These are phyloP conservation scores for Dendrocalamus latiflorus DNA, from an alignment of 202 grass and related monocot genomes.

Conservation along the genomic window DNA sequence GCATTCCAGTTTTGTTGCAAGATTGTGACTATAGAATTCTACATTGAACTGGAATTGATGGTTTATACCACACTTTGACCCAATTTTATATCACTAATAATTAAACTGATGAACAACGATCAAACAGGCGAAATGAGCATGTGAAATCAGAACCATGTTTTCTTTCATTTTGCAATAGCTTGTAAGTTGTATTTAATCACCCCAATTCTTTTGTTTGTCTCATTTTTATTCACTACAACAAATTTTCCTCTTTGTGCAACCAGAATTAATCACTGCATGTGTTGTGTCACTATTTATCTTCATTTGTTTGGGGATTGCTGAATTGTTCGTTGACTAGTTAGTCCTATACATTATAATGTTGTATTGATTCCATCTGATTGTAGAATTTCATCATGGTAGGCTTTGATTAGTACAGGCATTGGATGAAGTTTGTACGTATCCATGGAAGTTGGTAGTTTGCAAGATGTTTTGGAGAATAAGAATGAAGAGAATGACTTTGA, in stretches of 20 bases:
- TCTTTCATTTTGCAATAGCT: neutral
- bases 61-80: neutral
- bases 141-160: neutral
- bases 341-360: conserved; percentile 15
- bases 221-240: neutral
- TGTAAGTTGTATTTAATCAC: neutral
- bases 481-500: conserved; percentile 42
- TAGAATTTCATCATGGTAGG: conserved; percentile 28
- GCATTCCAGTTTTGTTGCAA: neutral
- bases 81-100: neutral
- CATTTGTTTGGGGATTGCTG: neutral
- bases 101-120: neutral
- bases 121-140: neutral
- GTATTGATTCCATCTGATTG: conserved; percentile 11
- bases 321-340: neutral
- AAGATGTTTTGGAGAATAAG: conserved; percentile 41
- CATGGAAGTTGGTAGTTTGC: conserved; percentile 55
- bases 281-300: neutral
- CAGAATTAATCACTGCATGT: neutral
- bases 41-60: neutral
- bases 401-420: conserved; percentile 33
- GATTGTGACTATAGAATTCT: neutral
- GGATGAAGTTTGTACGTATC: conserved; percentile 53
- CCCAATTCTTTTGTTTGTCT: neutral
- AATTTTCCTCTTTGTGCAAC: neutral